Evolutionary conservation across 768 basidiomycete genomes (phyloP).

Genomic region (Naganishia vaughanmartiniae): DNA sequence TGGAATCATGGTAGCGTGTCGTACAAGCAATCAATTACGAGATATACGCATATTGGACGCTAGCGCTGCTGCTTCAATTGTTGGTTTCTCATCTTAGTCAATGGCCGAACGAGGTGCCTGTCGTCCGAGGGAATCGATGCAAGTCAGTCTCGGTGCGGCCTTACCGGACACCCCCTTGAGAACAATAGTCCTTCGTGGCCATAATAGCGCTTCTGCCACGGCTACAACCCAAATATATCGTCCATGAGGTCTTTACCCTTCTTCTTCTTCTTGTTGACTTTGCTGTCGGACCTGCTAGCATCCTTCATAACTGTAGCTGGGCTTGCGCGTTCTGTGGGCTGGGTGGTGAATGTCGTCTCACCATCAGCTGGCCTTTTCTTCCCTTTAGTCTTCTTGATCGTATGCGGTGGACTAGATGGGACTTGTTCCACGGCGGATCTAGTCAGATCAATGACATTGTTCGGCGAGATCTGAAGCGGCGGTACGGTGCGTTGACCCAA

Average conservation of each 20-base stretch:
- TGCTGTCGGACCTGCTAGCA: not conserved
- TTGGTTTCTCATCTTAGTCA: too few species aligned
- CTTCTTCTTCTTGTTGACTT: constrained; percentile 14
- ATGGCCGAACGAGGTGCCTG: too few species aligned
- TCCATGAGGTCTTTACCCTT: constrained; percentile 18
- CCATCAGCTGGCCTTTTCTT: not conserved
- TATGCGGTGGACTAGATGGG: not conserved
- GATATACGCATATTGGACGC: too few species aligned
- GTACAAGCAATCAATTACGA: too few species aligned
- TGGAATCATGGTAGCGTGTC: too few species aligned
- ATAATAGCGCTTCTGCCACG: not conserved
- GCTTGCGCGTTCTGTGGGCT: not conserved
- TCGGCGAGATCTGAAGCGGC: not conserved
- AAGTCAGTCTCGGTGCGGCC: too few species aligned
- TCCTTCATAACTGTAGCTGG: not conserved
- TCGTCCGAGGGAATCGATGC: too few species aligned
- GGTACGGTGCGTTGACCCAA: not conserved
- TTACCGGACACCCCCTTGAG: too few species aligned
- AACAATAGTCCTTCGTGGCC: too few species aligned
- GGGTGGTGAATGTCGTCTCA: not conserved
- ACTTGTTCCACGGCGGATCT: not conserved
- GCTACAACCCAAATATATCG: constrained; percentile 19
- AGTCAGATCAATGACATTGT: not conserved
- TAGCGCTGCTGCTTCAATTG: too few species aligned
- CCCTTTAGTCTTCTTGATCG: not conserved